phyloP scores from a whole-genome alignment of 306 rosid species.

The Sindora glabra region DNA sequence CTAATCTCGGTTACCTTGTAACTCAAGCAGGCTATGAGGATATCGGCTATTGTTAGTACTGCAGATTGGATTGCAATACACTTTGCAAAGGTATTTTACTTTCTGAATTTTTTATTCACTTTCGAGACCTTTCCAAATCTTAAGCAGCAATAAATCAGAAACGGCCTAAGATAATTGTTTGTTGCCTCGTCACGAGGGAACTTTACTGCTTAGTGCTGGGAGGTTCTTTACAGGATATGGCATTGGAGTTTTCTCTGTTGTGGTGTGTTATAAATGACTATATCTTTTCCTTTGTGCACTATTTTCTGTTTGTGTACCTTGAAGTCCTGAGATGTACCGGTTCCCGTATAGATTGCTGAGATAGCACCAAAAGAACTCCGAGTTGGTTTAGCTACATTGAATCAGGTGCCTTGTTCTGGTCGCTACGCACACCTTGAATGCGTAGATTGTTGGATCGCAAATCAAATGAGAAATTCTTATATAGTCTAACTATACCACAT shows the following conservation, averaged over 20 bases:
- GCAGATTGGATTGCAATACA: background rate
- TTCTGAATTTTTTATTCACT: background rate
- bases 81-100: background rate
- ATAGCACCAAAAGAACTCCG: background rate
- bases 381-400: slow-evolving; percentile 2
- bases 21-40: background rate
- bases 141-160: too few species aligned
- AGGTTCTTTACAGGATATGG: background rate
- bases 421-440: too few species aligned
- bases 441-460: too few species aligned
- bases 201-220: background rate
- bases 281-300: background rate
- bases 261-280: background rate
- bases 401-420: background rate
- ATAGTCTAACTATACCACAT: too few species aligned
- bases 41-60: background rate
- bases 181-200: background rate
- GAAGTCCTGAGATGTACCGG: background rate
- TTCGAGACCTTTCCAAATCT: background rate
- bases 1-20: background rate
- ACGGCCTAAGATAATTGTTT: background rate
- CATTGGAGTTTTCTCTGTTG: background rate
- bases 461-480: too few species aligned
- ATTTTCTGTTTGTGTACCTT: background rate
- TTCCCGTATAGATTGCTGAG: background rate